Base-by-base conservation (phyloP, 2,329 filamentous ascomycete genomes). In the Ceratocystiopsis minuta region DNA sequence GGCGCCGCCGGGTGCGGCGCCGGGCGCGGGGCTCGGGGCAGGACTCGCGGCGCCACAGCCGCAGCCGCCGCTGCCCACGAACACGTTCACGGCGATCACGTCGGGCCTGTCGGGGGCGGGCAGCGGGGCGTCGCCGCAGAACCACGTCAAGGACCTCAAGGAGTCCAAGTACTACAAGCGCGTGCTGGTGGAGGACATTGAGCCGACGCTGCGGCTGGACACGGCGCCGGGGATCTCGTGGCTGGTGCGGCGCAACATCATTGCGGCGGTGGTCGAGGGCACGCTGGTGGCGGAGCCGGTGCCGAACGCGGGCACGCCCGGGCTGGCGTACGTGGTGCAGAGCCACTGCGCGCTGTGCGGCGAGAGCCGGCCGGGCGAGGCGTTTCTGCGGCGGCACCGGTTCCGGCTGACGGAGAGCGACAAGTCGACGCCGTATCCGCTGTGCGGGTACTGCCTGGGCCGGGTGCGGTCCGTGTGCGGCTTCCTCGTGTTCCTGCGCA, bases 111-210 rank as follows among this genome's bases (percentile, higher is more conserved):
- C 66, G 11, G 62, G 63, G 28, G 63, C 44, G 2, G 38, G 40
- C 14, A 43, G 34, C 39, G 36, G 38, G 16, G 33, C 36, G 24
- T 44, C 43, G 16, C 40, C 72, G 3, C 75, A 78, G 5, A 43
- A 46, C 37, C 39, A 40, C 11, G 40, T 38, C 17, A 45, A 42
- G 36, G 45, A 45, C 34, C 63, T 98, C 35, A 93, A 90, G 54
- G 90, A 96, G 43, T 84, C 81, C 24, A 84, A 81, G 49, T 98
- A 96, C 55, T 98, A 88, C 64, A 96, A 96, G 63, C 78, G 90
- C 38, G 78, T 78, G 6, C 60, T 96, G 20, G 70, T 75, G 16
- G 90, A 98, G 57, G 90, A 98, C 54, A 84, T 98, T 43, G 90
- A 98, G 55, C 90, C 90, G 0, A 94, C 90, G 0, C 64, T 98